Base-by-base conservation (phyloP, 371 early-diverging fungal genomes). In the Mucor sp. region DNA sequence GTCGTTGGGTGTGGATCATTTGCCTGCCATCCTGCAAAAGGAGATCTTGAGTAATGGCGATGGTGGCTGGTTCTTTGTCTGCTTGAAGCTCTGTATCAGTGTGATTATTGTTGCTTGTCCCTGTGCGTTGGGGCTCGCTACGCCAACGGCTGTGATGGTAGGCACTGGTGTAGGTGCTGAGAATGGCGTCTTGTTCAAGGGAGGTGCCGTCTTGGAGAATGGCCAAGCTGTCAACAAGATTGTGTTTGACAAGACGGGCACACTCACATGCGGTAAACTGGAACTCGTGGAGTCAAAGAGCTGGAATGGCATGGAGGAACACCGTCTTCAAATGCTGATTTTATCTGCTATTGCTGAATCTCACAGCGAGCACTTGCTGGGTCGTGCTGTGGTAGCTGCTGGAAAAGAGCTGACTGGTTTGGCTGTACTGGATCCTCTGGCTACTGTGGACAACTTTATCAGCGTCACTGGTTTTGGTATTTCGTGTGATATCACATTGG, bases 141-240 rank as follows among this genome's bases (percentile, higher is more conserved):
- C 95, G 0, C 99, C 99, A 14, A 98, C 99, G 0, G 99, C 98
- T 0, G 95, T 99, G 37, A 98, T 98, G 98, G 98, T 97, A 4
- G 98, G 98, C 23, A 97, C 97, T 0, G 98, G 99, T 21, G 90
- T 98, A 2, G 97, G 96, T 27, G 99, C 98, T 9, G 87, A 95
- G 74, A 77, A 89, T 33, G 96, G 95, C 25, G 94, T 96, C 21
- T 70, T 96, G 55, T 95, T 96, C 78, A 96, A 96, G 72, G 90
- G 93, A 25, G 95, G 93, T 5, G 86, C 77, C 28, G 88, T 95
- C 11, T 75, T 98, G 56, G 97, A 97, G 71, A 86, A 85, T 3
- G 95, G 95, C 4, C 87, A 91, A 61, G 81, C 79, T 39, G 82
- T 98, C 15, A 92, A 91, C 67, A 94, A 91, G 62, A 81, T 97